Conservation (phyloP, 768 basidiomycete species). For the Hemileccinum impolitum region DNA sequence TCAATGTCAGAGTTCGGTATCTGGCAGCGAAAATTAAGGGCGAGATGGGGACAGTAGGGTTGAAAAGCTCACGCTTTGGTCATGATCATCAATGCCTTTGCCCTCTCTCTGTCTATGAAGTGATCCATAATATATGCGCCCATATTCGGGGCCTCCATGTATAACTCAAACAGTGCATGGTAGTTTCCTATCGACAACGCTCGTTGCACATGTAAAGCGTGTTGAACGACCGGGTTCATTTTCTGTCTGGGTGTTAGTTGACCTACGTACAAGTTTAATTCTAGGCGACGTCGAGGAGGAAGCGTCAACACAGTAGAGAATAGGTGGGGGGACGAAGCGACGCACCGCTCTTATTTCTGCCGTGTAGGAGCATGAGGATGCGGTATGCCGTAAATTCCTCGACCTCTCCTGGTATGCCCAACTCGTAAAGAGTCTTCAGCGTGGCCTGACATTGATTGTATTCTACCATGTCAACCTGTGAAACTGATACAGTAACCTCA, state of each 20-base stretch:
- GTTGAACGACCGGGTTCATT: conserved; percentile 70
- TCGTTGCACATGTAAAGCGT: conserved; percentile 87
- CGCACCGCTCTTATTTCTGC: conserved; percentile 89
- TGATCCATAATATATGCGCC: conserved; percentile 99
- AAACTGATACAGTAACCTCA: conserved; percentile 17
- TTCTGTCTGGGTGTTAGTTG: conserved; percentile 95
- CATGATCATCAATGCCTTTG: conserved; percentile 83
- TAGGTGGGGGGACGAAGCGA: conserved; percentile 5
- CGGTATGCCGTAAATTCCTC: conserved; percentile 98
- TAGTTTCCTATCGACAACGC: conserved; percentile 93
- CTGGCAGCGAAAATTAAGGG: conserved; percentile 39
- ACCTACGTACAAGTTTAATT: conserved; percentile 95
- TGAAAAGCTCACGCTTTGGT: conserved; percentile 77
- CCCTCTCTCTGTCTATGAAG: conserved; percentile 89
- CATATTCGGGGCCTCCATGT: conserved; percentile 88
- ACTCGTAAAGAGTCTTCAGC: conserved; percentile 85
- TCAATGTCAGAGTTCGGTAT: conserved; percentile 74
- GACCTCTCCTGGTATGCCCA: conserved; percentile 87
- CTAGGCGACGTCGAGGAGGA: conserved; percentile 37
- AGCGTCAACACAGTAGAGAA: conserved; percentile 3
- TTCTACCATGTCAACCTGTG: conserved; percentile 94
- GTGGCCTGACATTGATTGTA: conserved; percentile 97
- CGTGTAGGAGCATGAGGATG: conserved; percentile 93
- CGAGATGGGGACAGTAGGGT: not conserved
- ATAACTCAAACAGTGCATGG: conserved; percentile 85